Evolutionary conservation across 371 early-diverging fungal genomes (phyloP), one percentile per base, ranked within the genome.

Genomic region (Mortierella sp.): DNA sequence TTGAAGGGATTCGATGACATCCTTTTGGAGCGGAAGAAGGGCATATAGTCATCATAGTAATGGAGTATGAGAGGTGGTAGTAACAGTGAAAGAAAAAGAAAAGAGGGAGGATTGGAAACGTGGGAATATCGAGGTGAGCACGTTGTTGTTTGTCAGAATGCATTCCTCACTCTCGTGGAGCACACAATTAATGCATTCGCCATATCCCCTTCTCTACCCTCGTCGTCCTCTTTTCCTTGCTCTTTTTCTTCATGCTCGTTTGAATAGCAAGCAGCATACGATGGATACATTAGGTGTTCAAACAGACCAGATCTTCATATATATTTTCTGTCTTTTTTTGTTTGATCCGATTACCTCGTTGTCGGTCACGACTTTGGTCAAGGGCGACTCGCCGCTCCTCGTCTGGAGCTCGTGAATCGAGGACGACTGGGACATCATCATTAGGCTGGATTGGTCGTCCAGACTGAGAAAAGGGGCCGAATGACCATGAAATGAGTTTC

Each of bases 401-500:
- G 64, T 26, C 26, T 40, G 66, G 41, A 66, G 43, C 22, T 75
- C 76, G 34, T 65, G 48, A 14, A 61, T 22, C 24, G 80, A 79
- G n/a, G 64, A 26, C 8, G 75, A 64, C 34, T 72, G 68, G 13
- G 58, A 48, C 19, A 4, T 24, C 47, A n/a, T n/a, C n/a, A n/a
- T n/a, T n/a, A 50, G 45, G 64, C 45, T 44, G 3, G 31, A 48
- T 64, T 29, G 63, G 10, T 76, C 70, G 10, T 68, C 63, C 47
- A 77, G 50, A 4, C 37, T 41, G 40, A 66, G 68, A 22, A 71
- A 61, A 26, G 58, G 61, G 29, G 67, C 41, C 26, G 64, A 37
- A n/a, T 73, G 71, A 10, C 79, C 83, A 69, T 75, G 75, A 52
- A 77, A 78, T 22, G 83, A 78, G 64, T 78, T 75, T 58, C 77